Evolutionary conservation across 1,139 yeast genomes (phyloP).

Genomic region (Blastobotrys petasosporus): DNA sequence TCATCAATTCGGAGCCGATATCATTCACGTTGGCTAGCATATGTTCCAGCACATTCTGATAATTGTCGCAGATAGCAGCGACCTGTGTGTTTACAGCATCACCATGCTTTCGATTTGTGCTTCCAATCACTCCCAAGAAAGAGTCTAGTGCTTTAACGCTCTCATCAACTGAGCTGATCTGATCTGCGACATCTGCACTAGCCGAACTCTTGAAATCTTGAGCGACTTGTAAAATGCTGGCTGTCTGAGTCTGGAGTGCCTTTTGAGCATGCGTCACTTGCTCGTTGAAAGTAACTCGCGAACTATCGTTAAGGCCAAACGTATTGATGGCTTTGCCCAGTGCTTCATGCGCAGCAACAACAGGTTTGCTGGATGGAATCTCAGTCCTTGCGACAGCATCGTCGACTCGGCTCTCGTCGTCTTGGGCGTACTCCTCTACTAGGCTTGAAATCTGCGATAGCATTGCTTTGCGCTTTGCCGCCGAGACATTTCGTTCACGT

Average conservation of each 20-base stretch:
- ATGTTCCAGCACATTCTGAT: constrained; percentile 2
- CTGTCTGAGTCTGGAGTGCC: too few species aligned
- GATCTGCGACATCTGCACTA: too few species aligned
- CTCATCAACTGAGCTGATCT: constrained; percentile 8
- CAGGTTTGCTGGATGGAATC: too few species aligned
- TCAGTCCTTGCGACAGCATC: not conserved
- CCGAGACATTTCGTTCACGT: constrained; percentile 3
- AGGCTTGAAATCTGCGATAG: constrained; percentile 5
- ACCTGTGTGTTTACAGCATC: not conserved
- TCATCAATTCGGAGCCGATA: not conserved
- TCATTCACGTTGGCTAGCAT: constrained; percentile 3
- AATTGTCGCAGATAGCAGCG: not conserved
- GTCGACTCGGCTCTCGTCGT: constrained; percentile 4
- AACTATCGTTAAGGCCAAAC: too few species aligned
- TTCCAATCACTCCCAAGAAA: constrained; percentile 7
- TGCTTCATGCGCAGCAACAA: too few species aligned
- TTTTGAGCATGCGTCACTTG: too few species aligned
- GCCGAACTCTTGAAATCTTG: too few species aligned
- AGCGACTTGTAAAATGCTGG: too few species aligned
- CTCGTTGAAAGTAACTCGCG: too few species aligned
- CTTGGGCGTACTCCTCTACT: constrained; percentile 1
- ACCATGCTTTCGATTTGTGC: constrained; percentile 6
- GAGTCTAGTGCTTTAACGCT: constrained; percentile 9
- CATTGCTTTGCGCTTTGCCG: constrained; percentile 1
- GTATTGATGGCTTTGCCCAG: too few species aligned